phyloP scores from a whole-genome alignment of 2,329 filamentous ascomycete species.

The Alternaria conjuncta region DNA sequence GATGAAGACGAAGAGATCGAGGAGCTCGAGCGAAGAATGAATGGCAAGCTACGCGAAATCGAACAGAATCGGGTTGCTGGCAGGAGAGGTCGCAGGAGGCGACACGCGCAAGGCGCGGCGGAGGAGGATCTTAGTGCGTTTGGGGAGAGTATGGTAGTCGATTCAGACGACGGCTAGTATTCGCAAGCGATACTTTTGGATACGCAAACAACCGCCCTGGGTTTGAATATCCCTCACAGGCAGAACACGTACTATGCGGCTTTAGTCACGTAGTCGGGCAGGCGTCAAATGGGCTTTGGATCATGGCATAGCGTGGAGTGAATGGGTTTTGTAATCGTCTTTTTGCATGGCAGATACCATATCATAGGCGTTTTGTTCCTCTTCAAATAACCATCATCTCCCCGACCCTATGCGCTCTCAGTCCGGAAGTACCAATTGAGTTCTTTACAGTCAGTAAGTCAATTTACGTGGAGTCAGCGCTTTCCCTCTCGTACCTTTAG shows the following conservation, averaged over 20 bases:
- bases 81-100: constrained; percentile 57
- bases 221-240: background rate
- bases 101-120: constrained; percentile 54
- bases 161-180: constrained; percentile 55
- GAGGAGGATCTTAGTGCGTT: constrained; percentile 48
- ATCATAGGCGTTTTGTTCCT: background rate
- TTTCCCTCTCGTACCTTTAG: constrained; percentile 24
- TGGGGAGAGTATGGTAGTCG: constrained; percentile 62
- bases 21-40: constrained; percentile 63
- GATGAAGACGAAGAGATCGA: constrained; percentile 47
- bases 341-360: background rate
- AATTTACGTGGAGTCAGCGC: constrained; percentile 18
- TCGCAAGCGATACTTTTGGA: background rate
- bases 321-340: background rate
- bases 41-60: constrained; percentile 58
- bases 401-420: background rate
- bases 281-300: constrained; percentile 1
- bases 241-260: background rate
- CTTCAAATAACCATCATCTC: background rate
- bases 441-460: background rate
- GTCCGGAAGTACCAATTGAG: constrained; percentile 5
- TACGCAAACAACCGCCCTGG: background rate
- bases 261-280: background rate
- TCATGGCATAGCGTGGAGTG: constrained; percentile 10
- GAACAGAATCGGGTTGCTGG: constrained; percentile 60